Base-by-base conservation (phyloP, 176 grass and related monocot genomes). In the Rhynchospora breviuscula region DNA sequence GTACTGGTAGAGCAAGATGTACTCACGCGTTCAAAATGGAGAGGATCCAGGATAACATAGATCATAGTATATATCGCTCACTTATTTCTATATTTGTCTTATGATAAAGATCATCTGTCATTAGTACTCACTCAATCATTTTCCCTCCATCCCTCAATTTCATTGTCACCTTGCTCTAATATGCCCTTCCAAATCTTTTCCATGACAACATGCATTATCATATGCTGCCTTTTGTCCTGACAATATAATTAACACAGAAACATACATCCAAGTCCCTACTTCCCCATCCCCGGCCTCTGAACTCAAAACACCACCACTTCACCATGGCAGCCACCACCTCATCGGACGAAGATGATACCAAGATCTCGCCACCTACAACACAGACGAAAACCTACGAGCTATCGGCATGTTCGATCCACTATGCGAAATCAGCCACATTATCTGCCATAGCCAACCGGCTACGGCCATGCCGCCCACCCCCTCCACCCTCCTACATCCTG, bases 361-460 rank as follows among this genome's bases (percentile, higher is more conserved):
- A 21, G 0, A 25, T 79, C 8, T 33, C 81, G 2, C 8, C 84
- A 0, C 68, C 67, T 33, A 14, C 79, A 15, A 78, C 81, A 2
- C 86, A 85, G 0, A 43, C 73, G 61, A 84, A 73, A 18, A 77
- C 54, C 14, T 93, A 93, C 75, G 92, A 98, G 79, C 86, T 98
- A 19, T 68, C 91, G 8, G 96, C 96, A 0, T 60, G 91, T 72
- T 93, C 86, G 49, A 95, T 98, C 75, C 91, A 91, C 96, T 98
- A 98, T 52, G 86, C 88, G 3, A 98, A 93, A 84, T 89, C 93
- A 11, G 67, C 76, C 19, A 68, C 89, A 6, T 64, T 79, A 15
- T 85, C 62, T 15, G 84, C 83, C 44, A 63, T 89, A 6, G 54
- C 65, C 13, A 85, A 65, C 53, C 53, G 94, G 17, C 18, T 98